Conservation (phyloP, 2,329 filamentous ascomycete genomes). For the Fusarium clavum region DNA sequence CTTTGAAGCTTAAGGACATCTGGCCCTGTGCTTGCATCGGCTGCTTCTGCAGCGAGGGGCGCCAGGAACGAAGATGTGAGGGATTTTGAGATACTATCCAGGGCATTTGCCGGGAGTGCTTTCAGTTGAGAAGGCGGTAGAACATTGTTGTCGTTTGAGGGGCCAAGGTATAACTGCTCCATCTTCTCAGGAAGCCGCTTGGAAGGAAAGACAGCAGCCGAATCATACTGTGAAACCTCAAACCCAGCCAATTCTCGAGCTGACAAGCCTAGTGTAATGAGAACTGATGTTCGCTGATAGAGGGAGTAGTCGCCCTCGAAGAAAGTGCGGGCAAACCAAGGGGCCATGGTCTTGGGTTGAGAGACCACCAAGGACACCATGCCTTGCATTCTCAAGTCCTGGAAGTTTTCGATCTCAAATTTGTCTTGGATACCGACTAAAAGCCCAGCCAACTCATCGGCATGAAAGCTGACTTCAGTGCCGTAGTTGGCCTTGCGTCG, state of each 20-base stretch:
- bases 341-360: constrained; percentile 80
- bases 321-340: constrained; percentile 85
- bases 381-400: constrained; percentile 78
- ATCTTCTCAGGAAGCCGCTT: constrained; percentile 81
- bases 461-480: constrained; percentile 86
- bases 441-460: constrained; percentile 80
- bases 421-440: constrained; percentile 87
- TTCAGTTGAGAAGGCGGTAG: constrained; percentile 57
- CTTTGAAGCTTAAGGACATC: constrained; percentile 88
- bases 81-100: constrained; percentile 75
- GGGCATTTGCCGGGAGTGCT: constrained; percentile 65
- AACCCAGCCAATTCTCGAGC: constrained; percentile 88
- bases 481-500: constrained; percentile 90
- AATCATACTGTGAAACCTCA: constrained; percentile 66
- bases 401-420: constrained; percentile 82
- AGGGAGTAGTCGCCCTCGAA: constrained; percentile 94
- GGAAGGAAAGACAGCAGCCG: constrained; percentile 75
- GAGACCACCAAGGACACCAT: constrained; percentile 85
- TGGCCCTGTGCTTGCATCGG: constrained; percentile 82
- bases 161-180: constrained; percentile 74
- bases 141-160: constrained; percentile 42
- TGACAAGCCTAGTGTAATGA: constrained; percentile 83
- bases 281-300: constrained; percentile 82
- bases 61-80: constrained; percentile 80
- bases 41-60: constrained; percentile 83